phyloP scores from a whole-genome alignment of 2,329 filamentous ascomycete genomes.

The Epichloe sibirici region DNA sequence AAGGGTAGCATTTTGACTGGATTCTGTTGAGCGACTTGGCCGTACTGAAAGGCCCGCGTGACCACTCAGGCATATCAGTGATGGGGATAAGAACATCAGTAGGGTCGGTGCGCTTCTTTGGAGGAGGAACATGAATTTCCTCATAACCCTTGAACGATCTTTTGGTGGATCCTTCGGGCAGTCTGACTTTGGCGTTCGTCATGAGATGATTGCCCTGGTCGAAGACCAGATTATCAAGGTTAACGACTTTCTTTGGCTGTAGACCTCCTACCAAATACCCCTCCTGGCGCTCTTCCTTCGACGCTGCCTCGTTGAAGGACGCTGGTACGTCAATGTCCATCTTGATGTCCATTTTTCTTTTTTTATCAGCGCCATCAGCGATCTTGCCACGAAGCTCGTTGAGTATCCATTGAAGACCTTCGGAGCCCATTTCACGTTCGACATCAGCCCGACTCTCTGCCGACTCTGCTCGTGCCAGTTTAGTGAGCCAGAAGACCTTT shows the following conservation, averaged over 20 bases:
- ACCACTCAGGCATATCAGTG: slow-evolving; percentile 85
- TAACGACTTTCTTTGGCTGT: slow-evolving; percentile 77
- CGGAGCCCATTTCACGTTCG: slow-evolving; percentile 83
- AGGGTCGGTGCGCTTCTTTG: slow-evolving; percentile 74
- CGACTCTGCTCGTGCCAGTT: slow-evolving; percentile 70
- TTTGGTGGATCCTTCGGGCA: slow-evolving; percentile 91
- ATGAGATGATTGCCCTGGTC: slow-evolving; percentile 98
- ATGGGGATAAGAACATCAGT: slow-evolving; percentile 74
- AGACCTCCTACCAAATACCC: slow-evolving; percentile 68
- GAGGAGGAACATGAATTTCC: slow-evolving; percentile 91
- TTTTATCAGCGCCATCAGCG: slow-evolving; percentile 43
- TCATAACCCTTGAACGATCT: slow-evolving; percentile 96
- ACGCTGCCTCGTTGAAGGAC: slow-evolving; percentile 36
- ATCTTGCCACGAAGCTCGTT: slow-evolving; percentile 75
- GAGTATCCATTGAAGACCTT: slow-evolving; percentile 75
- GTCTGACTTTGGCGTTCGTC: slow-evolving; percentile 93
- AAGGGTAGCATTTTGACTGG: slow-evolving; percentile 84
- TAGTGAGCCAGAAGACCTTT: slow-evolving; percentile 91
- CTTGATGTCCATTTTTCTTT: slow-evolving; percentile 72
- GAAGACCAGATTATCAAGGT: slow-evolving; percentile 90
- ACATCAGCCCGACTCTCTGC: slow-evolving; percentile 63
- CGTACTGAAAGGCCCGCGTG: slow-evolving; percentile 70
- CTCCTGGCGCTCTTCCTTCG: slow-evolving; percentile 46
- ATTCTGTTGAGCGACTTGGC: slow-evolving; percentile 87
- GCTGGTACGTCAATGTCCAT: slow-evolving; percentile 80